Base-by-base conservation (phyloP, 1,139 yeast species). In the Lodderomyces orthopsilosis region DNA sequence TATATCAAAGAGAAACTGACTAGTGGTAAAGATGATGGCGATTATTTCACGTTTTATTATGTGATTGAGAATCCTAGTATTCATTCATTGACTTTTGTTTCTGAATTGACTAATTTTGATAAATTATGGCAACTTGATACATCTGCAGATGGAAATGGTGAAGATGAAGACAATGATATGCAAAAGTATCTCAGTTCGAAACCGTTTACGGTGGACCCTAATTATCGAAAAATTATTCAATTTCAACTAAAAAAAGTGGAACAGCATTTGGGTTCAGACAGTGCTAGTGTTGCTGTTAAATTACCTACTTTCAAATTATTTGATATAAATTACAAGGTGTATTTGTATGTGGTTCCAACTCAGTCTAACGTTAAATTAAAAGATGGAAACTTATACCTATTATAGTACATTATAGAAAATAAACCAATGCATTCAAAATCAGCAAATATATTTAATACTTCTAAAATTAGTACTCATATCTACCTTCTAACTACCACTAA, bases 21-120 rank as follows among this genome's bases (percentile, higher is more conserved):
- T 3, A 48, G 51, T 0, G 49, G 47, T 2, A 46, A 51, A 0
- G 49, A 51, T 1, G 44, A 41, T 7, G 52, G 51, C 12, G 52
- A 27, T 23, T 17, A 12, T 8, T 51, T 66, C 28, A 59, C 57
- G 28, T 61, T 81, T 34, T 65, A 58, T 10, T 86, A 79, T 55
- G 70, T 74, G 42, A 57, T 87, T 40, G 95, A 87, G 56, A 87
- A 87, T 54, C 90, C 94, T 7, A 84, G 94, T 0, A 74, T 84
- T 3, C 69, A 84, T 43, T 73, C 83, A 2, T 79, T 87, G 50
- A 79, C 80, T 2, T 87, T 85, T 57, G 70, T 85, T 6, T 73
- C 84, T 0, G 63, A 70, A 15, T 51, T 77, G 38, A 51, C 52
- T 14, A 59, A 52, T 6, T 56, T 56, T 3, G 53, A 47, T 5